Base-by-base conservation (phyloP, 2,329 filamentous ascomycete genomes). In the Fusarium euwallaceae region DNA sequence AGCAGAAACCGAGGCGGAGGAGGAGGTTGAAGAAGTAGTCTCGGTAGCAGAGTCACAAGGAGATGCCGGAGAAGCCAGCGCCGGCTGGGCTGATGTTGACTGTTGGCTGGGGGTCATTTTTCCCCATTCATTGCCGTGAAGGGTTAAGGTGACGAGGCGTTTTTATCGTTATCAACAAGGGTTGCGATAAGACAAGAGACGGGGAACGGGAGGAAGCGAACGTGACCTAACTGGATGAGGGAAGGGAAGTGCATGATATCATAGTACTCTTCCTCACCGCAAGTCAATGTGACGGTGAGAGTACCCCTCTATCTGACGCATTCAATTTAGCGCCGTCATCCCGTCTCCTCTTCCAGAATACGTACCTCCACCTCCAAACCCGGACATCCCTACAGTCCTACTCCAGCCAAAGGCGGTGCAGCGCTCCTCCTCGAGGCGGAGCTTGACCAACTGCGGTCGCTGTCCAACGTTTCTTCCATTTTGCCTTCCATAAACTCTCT, bases 371-470 rank as follows among this genome's bases (percentile, higher is more conserved):
- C 63, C 61, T 66, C 32, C 37, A 76, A 69, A 71, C 70, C 51
- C 16, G 20, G n/a, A 22, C 75, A 71, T 69, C 61, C 60, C 48
- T 66, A 22, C 75, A 71, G 64, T 59, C 60, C 48, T 66, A 62
- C 43, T 48, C 56, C 48, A 10, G 53, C 53, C 41, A 36, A 59
- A 34, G 55, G 43, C 60, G 59, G 65, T 67, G 71, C 69, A 73
- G 75, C 73, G 79, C 80, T 81, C 79, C 80, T 81, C 79, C 77
- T 81, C 78, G 72, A 79, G 80, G 78, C 78, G 69, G 79, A 79
- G 79, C 77, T 78, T 79, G 80, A 80, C 82, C 81, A 80, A 68
- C 71, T 71, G 61, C 72, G 80, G 80, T 82, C 80, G 79, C 79
- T 82, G 80, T 78, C 66, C 60, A 55, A 55, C 48, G 53, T 53